phyloP scores from a whole-genome alignment of 495 filamentous ascomycete genomes.

The Opeltia flavorubescens region DNA sequence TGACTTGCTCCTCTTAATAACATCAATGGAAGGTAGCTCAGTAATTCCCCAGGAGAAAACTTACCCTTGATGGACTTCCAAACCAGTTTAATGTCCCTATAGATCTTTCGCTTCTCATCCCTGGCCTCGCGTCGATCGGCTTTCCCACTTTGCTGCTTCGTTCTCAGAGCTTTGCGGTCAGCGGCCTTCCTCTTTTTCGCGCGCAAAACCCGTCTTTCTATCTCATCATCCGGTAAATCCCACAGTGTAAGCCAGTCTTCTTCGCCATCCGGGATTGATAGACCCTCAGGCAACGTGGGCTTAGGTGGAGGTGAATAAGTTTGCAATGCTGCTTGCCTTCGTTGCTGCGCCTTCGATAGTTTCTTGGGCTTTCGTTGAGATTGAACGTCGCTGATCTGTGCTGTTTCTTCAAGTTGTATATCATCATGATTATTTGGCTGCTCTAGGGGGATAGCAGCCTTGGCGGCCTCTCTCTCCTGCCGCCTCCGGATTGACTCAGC shows the following conservation, averaged over 20 bases:
- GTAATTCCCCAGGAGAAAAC: background rate
- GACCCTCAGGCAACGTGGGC: constrained; percentile 20
- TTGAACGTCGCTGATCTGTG: background rate
- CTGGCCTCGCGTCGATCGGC: constrained; percentile 16
- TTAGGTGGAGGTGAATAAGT: constrained; percentile 18
- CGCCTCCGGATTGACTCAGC: constrained; percentile 9
- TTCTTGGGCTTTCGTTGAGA: constrained; percentile 8
- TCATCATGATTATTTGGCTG: constrained; percentile 3
- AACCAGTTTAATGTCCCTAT: constrained; percentile 15
- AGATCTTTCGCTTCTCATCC: constrained; percentile 17
- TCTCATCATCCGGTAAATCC: constrained; percentile 21
- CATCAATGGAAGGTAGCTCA: background rate
- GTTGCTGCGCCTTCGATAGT: constrained; percentile 30
- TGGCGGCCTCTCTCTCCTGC: constrained; percentile 9
- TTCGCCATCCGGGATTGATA: constrained; percentile 20
- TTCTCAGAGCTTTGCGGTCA: constrained; percentile 16
- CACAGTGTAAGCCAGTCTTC: constrained; percentile 21
- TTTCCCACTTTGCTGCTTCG: constrained; percentile 19
- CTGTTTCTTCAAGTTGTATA: background rate
- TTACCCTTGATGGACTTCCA: constrained; percentile 19
- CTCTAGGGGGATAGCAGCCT: constrained; percentile 4
- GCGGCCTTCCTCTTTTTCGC: constrained; percentile 17
- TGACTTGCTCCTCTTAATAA: constrained; percentile 12
- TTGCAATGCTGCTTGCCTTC: constrained; percentile 14
- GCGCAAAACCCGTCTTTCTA: constrained; percentile 14